These are phyloP conservation scores for Anisodus acutangulus DNA, from an alignment of 257 asterid genomes.

Conservation along the genomic window DNA sequence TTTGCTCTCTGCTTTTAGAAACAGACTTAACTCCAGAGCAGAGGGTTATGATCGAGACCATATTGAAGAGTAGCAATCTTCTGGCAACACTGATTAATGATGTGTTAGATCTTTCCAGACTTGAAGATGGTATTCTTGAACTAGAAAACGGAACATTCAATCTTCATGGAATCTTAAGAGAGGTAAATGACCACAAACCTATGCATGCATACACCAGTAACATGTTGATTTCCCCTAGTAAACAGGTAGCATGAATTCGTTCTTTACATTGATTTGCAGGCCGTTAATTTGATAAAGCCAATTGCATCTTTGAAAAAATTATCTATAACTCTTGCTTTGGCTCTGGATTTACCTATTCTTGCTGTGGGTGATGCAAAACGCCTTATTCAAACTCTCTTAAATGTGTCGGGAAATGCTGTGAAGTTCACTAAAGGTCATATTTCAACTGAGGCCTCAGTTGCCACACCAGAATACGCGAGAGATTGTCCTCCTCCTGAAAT, in stretches of 20 bases:
- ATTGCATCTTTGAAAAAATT: conserved; percentile 69
- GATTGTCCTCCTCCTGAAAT: conserved; percentile 54
- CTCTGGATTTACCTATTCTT: conserved; percentile 58
- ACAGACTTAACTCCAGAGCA: conserved; percentile 71
- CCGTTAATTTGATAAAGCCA: conserved; percentile 66
- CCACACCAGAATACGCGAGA: conserved; percentile 56
- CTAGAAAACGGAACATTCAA: conserved; percentile 55
- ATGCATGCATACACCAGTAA: conserved; percentile 10
- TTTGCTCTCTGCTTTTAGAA: conserved; percentile 73
- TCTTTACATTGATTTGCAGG: conserved; percentile 43
- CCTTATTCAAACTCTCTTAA: conserved; percentile 63
- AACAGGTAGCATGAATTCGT: neutral
- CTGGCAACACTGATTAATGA: conserved; percentile 69
- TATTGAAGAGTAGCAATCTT: conserved; percentile 73
- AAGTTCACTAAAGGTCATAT: conserved; percentile 70
- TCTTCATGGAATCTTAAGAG: conserved; percentile 59
- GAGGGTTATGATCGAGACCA: conserved; percentile 69
- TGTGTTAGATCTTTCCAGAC: conserved; percentile 72
- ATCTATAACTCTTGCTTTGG: conserved; percentile 51
- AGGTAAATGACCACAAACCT: conserved; percentile 45
- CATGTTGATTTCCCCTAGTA: neutral
- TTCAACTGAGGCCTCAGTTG: conserved; percentile 58
- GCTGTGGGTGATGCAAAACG: conserved; percentile 71
- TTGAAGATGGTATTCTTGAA: conserved; percentile 75
- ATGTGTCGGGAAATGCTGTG: conserved; percentile 65